These are phyloP conservation scores for Apiospora arundinis DNA, from an alignment of 2,329 filamentous ascomycete genomes.

Conservation along the genomic window DNA sequence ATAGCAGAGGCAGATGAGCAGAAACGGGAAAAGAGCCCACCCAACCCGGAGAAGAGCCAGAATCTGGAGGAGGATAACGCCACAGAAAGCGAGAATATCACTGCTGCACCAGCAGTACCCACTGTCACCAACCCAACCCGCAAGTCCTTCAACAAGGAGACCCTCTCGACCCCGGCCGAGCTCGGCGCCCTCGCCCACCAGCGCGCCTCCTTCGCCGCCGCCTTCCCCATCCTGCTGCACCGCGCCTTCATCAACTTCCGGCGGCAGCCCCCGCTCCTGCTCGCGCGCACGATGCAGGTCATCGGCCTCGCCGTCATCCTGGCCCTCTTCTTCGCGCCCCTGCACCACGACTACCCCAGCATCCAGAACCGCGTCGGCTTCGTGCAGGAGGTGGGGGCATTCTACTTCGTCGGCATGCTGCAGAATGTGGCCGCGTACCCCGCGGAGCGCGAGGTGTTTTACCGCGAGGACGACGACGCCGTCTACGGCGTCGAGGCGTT, in stretches of 20 bases:
- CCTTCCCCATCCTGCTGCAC: constrained; percentile 71
- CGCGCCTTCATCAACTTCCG: constrained; percentile 73
- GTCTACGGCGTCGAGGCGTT: constrained; percentile 77
- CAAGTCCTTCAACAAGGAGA: constrained; percentile 50
- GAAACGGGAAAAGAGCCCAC: constrained; percentile 18
- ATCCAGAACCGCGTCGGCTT: constrained; percentile 79
- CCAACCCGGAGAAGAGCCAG: neutral
- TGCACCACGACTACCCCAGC: constrained; percentile 71
- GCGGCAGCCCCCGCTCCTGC: constrained; percentile 67
- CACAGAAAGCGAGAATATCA: neutral
- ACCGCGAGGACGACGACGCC: constrained; percentile 76
- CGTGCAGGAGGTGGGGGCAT: constrained; percentile 72
- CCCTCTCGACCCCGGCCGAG: constrained; percentile 71
- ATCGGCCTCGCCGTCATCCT: constrained; percentile 68
- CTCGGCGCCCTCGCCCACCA: constrained; percentile 71
- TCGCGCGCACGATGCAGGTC: constrained; percentile 72
- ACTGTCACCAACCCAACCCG: constrained; percentile 39
- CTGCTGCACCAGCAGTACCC: neutral
- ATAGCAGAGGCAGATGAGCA: constrained; percentile 40
- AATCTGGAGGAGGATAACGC: neutral
- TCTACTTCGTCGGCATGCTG: constrained; percentile 80
- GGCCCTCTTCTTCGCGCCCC: constrained; percentile 73
- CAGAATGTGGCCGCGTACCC: constrained; percentile 81
- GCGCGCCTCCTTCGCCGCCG: constrained; percentile 64
- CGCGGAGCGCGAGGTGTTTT: constrained; percentile 75